Evolutionary conservation across 495 filamentous ascomycete species (phyloP).

Genomic region (Astrocystis sublimbata): DNA sequence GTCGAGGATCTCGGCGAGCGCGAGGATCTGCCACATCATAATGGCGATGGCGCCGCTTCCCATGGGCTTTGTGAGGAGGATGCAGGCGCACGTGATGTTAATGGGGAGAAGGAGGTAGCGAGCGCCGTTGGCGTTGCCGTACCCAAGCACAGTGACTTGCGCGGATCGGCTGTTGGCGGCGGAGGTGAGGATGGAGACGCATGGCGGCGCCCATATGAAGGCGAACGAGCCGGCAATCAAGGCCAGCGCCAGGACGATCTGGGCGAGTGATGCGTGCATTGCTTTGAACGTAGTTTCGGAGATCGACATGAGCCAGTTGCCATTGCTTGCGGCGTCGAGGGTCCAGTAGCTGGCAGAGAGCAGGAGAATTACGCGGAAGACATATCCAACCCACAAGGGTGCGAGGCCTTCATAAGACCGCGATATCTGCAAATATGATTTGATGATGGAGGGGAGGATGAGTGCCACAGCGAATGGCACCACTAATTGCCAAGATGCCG

Average conservation of each 20-base stretch:
- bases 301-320: conserved; percentile 70
- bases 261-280: conserved; percentile 71
- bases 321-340: conserved; percentile 88
- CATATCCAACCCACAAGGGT: conserved; percentile 77
- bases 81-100: conserved; percentile 71
- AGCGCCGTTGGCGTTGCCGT: conserved; percentile 87
- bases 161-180: conserved; percentile 37
- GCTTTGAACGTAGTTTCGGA: conserved; percentile 64
- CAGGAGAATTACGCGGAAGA: conserved; percentile 73
- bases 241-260: conserved; percentile 72
- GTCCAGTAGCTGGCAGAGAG: conserved; percentile 82
- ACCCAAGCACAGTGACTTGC: conserved; percentile 78
- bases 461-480: conserved; percentile 76
- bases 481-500: conserved; percentile 82
- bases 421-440: conserved; percentile 71
- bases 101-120: conserved; percentile 83
- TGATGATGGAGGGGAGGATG: conserved; percentile 74
- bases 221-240: conserved; percentile 66
- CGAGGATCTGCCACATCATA: conserved; percentile 80
- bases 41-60: conserved; percentile 80
- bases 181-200: conserved; percentile 59
- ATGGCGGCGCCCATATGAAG: conserved; percentile 75
- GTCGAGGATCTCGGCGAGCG: conserved; percentile 85
- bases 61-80: conserved; percentile 92
- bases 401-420: conserved; percentile 85